Evolutionary conservation across 768 basidiomycete genomes (phyloP).

Genomic region (Collybiopsis confluens): DNA sequence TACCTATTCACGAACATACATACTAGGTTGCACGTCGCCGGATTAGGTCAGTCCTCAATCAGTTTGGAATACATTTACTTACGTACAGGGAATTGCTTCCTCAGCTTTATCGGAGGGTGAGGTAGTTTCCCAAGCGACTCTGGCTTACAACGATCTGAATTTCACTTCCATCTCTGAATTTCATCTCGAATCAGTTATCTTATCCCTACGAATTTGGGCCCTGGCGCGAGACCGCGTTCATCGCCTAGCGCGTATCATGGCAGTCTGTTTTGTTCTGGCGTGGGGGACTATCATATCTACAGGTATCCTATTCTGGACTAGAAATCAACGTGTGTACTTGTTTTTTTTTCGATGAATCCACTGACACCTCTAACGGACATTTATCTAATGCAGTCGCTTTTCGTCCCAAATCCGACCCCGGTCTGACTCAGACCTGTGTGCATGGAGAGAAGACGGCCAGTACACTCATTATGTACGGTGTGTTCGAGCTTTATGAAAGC

Average conservation of each 20-base stretch:
- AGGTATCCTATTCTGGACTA: background rate
- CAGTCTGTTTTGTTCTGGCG: background rate
- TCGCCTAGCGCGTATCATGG: background rate
- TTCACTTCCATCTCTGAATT: too few relatives aligned
- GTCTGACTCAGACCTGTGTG: background rate
- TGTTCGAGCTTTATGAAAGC: background rate
- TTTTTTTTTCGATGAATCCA: background rate
- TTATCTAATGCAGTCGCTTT: background rate
- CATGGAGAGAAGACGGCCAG: background rate
- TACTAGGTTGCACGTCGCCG: background rate
- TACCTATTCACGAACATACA: background rate
- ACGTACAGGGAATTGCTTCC: too few relatives aligned
- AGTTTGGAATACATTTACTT: too few relatives aligned
- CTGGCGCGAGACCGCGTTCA: background rate
- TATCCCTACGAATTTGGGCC: background rate
- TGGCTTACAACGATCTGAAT: background rate
- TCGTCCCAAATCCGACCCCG: background rate
- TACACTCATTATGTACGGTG: background rate
- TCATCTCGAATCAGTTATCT: background rate
- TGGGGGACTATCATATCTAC: background rate
- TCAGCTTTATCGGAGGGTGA: background rate
- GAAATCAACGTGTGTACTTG: background rate
- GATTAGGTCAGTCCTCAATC: background rate
- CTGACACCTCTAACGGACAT: background rate
- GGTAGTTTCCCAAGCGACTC: background rate